These are phyloP conservation scores for Tremella mesenterica DNA, from an alignment of 768 basidiomycete genomes.

Conservation along the genomic window DNA sequence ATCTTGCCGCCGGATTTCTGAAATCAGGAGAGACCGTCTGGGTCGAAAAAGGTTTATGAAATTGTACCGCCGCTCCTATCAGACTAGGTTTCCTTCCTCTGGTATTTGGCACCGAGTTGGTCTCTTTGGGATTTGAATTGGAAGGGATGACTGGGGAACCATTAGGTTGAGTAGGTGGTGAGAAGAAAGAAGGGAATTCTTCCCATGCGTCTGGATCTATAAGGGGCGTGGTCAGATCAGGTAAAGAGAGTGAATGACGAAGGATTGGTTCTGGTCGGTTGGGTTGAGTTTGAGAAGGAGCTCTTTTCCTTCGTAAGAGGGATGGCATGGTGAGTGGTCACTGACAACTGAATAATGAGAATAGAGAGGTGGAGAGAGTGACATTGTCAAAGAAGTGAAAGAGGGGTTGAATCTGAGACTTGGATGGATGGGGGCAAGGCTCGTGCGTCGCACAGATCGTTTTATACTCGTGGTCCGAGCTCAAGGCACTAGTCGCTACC, in stretches of 20 bases:
- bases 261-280: too few species aligned
- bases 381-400: background rate
- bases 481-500: too few species aligned
- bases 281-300: background rate
- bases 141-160: background rate
- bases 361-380: background rate
- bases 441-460: too few species aligned
- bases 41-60: conserved; percentile 26
- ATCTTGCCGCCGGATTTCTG: conserved; percentile 6
- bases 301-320: background rate
- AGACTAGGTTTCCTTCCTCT: conserved; percentile 6
- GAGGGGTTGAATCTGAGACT: too few species aligned
- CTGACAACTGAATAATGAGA: too few species aligned
- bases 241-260: conserved; percentile 30
- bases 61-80: conserved; percentile 12
- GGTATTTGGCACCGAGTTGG: too few species aligned
- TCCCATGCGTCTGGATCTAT: conserved; percentile 23
- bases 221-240: conserved; percentile 32
- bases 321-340: background rate
- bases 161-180: background rate
- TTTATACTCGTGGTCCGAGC: too few species aligned
- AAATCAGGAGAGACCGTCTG: conserved; percentile 9
- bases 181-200: background rate
- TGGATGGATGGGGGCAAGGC: too few species aligned
- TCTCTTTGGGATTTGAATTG: too few species aligned